A percentile compares a stretch with the other conserved stretches of the same genome.
These are phyloP conservation scores for Pseudocercospora ulei DNA, from an alignment of 2,329 filamentous ascomycete genomes.

Conservation along the genomic window DNA sequence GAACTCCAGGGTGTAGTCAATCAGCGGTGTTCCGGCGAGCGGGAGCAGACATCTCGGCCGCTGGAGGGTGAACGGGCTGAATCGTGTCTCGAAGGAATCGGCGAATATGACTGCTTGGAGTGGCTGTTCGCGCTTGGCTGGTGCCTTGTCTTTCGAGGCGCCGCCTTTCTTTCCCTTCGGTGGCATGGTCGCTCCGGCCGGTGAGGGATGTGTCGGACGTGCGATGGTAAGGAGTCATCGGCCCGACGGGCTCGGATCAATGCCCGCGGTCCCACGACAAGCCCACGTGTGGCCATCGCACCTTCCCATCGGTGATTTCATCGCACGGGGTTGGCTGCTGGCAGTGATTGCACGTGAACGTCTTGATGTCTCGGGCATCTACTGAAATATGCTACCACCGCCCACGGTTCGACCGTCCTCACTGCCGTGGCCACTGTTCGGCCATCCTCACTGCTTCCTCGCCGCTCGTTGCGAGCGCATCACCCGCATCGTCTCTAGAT, in stretches of 20 bases:
- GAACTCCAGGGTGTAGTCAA: slow-evolving; percentile 96
- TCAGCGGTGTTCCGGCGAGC: slow-evolving; percentile 83
- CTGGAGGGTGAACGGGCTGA: slow-evolving; percentile 79
- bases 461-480: slow-evolving; percentile 6
- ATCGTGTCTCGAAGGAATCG: slow-evolving; percentile 89
- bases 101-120: slow-evolving; percentile 66
- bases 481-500: slow-evolving; percentile 2
- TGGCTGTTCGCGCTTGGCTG: slow-evolving; percentile 53
- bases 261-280: background rate
- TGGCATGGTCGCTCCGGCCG: slow-evolving; percentile 35
- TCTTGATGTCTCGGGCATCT: slow-evolving; percentile 1
- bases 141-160: slow-evolving; percentile 36
- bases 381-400: slow-evolving; percentile 2
- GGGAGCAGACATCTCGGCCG: slow-evolving; percentile 88
- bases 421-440: slow-evolving; percentile 2
- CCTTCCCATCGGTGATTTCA: background rate
- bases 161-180: slow-evolving; percentile 42
- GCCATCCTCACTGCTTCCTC: slow-evolving; percentile 3
- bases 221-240: background rate
- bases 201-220: background rate
- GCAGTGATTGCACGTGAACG: too few relatives aligned
- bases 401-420: background rate
- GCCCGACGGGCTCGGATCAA: background rate
- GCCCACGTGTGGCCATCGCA: background rate
- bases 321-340: too few relatives aligned